These are phyloP conservation scores for Sindora glabra DNA, from an alignment of 306 rosid genomes.

Conservation along the genomic window DNA sequence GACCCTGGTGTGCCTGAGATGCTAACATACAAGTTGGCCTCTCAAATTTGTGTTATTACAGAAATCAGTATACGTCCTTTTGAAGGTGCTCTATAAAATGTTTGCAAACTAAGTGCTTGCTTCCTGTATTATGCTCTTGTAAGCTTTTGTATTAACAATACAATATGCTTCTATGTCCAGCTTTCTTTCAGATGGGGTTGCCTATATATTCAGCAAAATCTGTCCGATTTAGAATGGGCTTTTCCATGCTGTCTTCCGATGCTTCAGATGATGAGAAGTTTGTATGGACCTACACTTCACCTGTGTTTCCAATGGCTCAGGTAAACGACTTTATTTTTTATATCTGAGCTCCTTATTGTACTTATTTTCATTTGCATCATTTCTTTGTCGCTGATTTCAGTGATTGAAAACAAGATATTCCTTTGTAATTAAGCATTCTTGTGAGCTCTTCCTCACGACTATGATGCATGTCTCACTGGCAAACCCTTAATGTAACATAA, in stretches of 20 bases:
- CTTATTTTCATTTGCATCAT: background rate
- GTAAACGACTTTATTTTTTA: slow-evolving; percentile 25
- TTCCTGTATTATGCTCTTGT: background rate
- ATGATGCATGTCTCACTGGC: background rate
- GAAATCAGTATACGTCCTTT: slow-evolving; percentile 76
- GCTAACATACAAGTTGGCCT: slow-evolving; percentile 55
- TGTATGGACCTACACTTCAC: slow-evolving; percentile 80
- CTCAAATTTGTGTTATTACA: slow-evolving; percentile 53
- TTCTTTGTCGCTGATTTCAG: slow-evolving; percentile 1
- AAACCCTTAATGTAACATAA: too few species aligned
- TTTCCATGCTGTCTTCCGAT: slow-evolving; percentile 28
- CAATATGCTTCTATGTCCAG: slow-evolving; percentile 29
- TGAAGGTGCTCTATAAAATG: slow-evolving; percentile 38
- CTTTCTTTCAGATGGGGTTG: slow-evolving; percentile 51
- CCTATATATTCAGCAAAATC: slow-evolving; percentile 78
- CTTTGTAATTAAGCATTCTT: slow-evolving; percentile 4
- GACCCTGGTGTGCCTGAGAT: slow-evolving; percentile 71
- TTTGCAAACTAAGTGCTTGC: slow-evolving; percentile 3
- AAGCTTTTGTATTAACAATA: slow-evolving; percentile 8
- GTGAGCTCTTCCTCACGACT: background rate
- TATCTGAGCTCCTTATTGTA: slow-evolving; percentile 1
- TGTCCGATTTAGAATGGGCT: slow-evolving; percentile 77
- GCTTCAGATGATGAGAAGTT: slow-evolving; percentile 32
- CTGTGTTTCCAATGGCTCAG: slow-evolving; percentile 73
- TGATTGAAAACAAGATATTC: slow-evolving; percentile 11